A percentile compares a stretch with the other conserved stretches of the same genome.
Evolutionary conservation across 306 rosid species (phyloP).

Genomic region (Sechiopsis laciniata): DNA sequence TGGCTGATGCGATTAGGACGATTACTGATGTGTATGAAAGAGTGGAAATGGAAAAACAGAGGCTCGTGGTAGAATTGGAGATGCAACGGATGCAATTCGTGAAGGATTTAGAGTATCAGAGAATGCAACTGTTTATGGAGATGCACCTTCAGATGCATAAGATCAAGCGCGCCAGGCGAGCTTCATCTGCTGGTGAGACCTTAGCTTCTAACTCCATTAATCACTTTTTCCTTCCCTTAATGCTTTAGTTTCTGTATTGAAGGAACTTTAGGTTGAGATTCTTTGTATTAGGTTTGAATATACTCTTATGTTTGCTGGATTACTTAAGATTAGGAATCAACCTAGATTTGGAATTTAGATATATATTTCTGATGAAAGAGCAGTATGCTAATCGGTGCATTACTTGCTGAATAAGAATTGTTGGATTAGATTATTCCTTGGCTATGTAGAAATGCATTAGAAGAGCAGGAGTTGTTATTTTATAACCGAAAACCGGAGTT

Average conservation of each 20-base stretch:
- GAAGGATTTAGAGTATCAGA: constrained; percentile 61
- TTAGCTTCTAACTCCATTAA: background rate
- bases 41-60: constrained; percentile 50
- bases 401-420: background rate
- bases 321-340: background rate
- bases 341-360: background rate
- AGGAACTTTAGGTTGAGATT: background rate
- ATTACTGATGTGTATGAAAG: constrained; percentile 50
- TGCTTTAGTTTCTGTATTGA: background rate
- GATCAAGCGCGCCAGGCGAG: constrained; percentile 35
- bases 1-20: constrained; percentile 51
- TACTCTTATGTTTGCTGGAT: constrained; percentile 8
- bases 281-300: background rate
- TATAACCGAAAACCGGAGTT: too few species aligned
- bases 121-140: constrained; percentile 58
- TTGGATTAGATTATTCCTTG: background rate
- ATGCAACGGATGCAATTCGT: constrained; percentile 61
- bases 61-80: constrained; percentile 63
- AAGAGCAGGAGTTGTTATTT: too few species aligned
- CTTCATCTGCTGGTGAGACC: constrained; percentile 37
- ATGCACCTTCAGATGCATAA: constrained; percentile 49
- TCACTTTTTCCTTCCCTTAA: background rate
- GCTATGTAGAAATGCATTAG: background rate
- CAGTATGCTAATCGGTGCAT: background rate
- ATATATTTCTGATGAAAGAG: background rate